Evolutionary conservation across 441 rosid genomes (phyloP).

Genomic region (Kokia cookei): DNA sequence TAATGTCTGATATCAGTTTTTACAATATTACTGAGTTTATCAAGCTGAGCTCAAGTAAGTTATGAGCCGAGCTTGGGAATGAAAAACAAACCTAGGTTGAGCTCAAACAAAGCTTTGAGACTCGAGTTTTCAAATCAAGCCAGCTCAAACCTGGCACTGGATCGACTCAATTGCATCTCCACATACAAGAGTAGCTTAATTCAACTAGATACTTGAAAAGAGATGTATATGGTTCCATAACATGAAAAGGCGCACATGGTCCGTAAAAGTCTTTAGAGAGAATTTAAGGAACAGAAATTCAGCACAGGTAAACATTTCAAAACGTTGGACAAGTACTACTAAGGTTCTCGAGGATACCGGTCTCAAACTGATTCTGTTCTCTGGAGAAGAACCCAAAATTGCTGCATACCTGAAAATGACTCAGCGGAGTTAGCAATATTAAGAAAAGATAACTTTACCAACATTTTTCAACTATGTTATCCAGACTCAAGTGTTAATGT

Average conservation of each 20-base stretch:
- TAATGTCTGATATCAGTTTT: neutral
- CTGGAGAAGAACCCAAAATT: constrained; percentile 65
- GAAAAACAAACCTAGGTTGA: neutral
- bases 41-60: neutral
- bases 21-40: too few species aligned
- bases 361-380: constrained; percentile 36
- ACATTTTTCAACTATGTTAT: neutral
- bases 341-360: constrained; percentile 37
- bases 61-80: neutral
- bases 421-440: constrained; percentile 1
- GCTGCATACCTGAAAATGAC: constrained; percentile 63
- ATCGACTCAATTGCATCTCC: neutral
- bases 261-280: neutral
- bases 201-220: constrained; percentile 6
- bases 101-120: neutral
- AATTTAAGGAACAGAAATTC: neutral
- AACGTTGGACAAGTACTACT: neutral
- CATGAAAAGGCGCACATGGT: neutral
- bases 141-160: neutral
- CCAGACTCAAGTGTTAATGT: neutral
- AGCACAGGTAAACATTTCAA: neutral
- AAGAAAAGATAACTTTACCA: constrained; percentile 7
- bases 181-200: neutral
- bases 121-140: neutral
- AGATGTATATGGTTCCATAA: neutral